Base-by-base conservation (phyloP, 208 protist species). In the Trichomonas tenax region DNA sequence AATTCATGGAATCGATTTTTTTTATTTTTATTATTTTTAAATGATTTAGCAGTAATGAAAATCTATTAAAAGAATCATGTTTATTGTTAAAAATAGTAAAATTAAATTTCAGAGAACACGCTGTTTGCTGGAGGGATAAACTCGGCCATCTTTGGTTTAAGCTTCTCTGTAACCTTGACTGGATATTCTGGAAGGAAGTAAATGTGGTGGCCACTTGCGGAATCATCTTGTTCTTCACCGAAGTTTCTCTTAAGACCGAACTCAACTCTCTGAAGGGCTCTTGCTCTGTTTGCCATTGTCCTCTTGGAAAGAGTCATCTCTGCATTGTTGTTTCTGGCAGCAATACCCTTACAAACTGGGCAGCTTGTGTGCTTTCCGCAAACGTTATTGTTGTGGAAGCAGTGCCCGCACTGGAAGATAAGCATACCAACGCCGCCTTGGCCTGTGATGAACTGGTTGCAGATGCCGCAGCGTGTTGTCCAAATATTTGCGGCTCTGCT, bases 171-270 rank as follows among this genome's bases (percentile, higher is more conserved):
- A 46, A 40, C 82, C 40, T 44, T 41, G 40, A 89, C 82, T n/a
- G 82, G 82, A 31, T 89, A 89, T 14, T 89, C 82, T n/a, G 82
- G 34, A 41, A 93, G n/a, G 86, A 93, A 93, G 86, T 48, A 93
- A 0, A 93, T 41, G 31, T 48, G 11, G 46, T 93, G 41, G 10
- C 86, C 86, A 6, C 40, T 34, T 38, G 41, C 44, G 0, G 86
- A 93, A 9, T 38, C 15, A 38, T 93, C 86, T 38, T 93, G 86
- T n/a, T 93, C 86, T 51, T 93, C 45, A 51, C 86, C 86, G 44
- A 48, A 93, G 31, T 93, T 41, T n/a, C 44, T 48, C 26, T 44
- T 48, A 2, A 93, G 31, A 38, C 86, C 86, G 34, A 41, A 93
- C 26, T 93, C 86, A 6, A 93, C 86, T 38, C 86, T 48, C 46